Conservation (phyloP, 352 stramenopile species). For the Globisporangium camurandrum region DNA sequence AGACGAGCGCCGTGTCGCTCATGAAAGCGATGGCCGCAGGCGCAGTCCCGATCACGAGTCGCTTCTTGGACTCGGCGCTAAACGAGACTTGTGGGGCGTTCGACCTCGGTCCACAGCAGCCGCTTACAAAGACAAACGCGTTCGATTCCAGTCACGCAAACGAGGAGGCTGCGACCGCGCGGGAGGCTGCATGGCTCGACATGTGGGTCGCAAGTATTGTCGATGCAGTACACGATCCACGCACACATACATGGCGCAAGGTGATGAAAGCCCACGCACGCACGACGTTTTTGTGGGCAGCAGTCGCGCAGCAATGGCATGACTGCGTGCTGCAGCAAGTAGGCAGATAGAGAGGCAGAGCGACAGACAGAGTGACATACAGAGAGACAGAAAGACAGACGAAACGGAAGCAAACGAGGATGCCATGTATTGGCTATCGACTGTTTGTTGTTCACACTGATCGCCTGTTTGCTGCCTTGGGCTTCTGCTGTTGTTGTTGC, state of each 20-base stretch:
- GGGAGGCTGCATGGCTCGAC: slow-evolving; percentile 26
- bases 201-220: slow-evolving; percentile 47
- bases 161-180: neutral
- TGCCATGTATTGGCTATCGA: no score
- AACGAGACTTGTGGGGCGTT: slow-evolving; percentile 53
- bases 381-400: no score
- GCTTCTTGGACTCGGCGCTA: slow-evolving; percentile 52
- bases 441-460: no score
- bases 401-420: no score
- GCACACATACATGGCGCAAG: slow-evolving; percentile 20
- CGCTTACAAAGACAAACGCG: no score
- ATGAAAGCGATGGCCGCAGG: slow-evolving; percentile 91
- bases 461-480: no score
- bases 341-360: neutral
- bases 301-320: slow-evolving; percentile 54
- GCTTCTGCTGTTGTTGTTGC: no score
- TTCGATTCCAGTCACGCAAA: neutral
- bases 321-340: slow-evolving; percentile 13
- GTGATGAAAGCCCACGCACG: slow-evolving; percentile 60
- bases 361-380: no score
- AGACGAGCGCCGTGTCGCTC: slow-evolving; percentile 89
- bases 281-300: slow-evolving; percentile 39
- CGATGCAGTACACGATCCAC: slow-evolving; percentile 24
- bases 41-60: slow-evolving; percentile 86
- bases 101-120: slow-evolving; percentile 63